Evolutionary conservation across 148 eudicot species (phyloP), one percentile per base, ranked within the genome.

Genomic region (Salicornia ramosissima): DNA sequence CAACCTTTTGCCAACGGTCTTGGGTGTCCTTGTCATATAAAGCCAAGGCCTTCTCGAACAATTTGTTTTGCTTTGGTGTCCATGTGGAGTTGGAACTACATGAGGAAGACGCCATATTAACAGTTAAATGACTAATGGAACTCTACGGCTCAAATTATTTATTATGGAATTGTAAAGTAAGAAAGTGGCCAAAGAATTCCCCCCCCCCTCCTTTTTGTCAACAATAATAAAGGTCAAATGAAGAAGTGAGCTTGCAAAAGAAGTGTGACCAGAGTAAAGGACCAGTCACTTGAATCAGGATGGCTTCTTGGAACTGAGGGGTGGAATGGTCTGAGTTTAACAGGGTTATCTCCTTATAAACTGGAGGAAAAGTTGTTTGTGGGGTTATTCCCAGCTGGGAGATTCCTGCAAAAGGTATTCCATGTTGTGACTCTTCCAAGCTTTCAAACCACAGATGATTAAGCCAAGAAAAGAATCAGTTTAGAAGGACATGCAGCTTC

Each of bases 1-100:
- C 89, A 66, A 88, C 77, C 50, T 83, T 87, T 75, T 83, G 86
- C 92, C 92, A 88, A 31, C 87, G 83, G 70, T 88, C 89, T 49
- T 84, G 87, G 30, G 89, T 83, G 59, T 83, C 80, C 71, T 76
- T 77, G 19, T 85, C 89, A 65, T 78, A 85, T 22, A 46, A 13
- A 25, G 89, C 92, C 73, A 88, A 74, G 45, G 92, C 89, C 63
- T 83, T 76, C 52, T 88, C 92, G 31, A 88, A 88, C 16, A 71
- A 39, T 33, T 88, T 88, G 82, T 88, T 88, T 72, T 85, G 83
- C 81, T 77, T 79, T 2, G 86, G 19, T 61, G 89, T 88, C 92
- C 89, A 87, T 54, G 86, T 64, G 51, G 87, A 76, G 80, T 74
- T 73, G 34, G 83, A 82, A 75, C 80, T 75, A 49, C 66, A 70